Evolutionary conservation across 352 stramenopile species (phyloP).

Genomic region (Phytophthora meadii): DNA sequence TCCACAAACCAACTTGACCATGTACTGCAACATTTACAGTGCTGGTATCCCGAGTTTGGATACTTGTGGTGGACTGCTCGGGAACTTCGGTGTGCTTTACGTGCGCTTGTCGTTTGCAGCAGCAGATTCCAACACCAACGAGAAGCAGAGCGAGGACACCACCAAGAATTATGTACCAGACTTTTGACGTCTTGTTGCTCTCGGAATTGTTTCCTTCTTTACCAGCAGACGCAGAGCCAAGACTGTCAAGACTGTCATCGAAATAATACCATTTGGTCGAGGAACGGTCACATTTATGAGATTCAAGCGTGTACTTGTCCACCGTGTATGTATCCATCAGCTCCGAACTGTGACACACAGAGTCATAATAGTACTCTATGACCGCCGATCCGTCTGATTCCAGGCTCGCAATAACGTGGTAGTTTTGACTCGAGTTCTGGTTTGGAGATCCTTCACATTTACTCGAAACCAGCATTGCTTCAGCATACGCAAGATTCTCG

Average conservation of each 20-base stretch:
- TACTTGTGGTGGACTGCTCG: conserved; percentile 23
- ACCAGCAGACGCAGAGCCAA: neutral
- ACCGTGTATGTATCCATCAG: conserved; percentile 13
- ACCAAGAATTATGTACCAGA: too few species aligned
- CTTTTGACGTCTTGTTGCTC: conserved; percentile 4
- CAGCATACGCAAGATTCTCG: conserved; percentile 17
- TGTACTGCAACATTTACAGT: conserved; percentile 19
- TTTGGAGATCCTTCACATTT: conserved; percentile 37
- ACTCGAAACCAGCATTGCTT: conserved; percentile 21
- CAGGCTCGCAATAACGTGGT: conserved; percentile 24
- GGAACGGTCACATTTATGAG: conserved; percentile 14
- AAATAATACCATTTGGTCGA: conserved; percentile 37
- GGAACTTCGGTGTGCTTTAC: conserved; percentile 20
- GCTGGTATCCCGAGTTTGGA: conserved; percentile 25
- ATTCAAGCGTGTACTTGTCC: conserved; percentile 15
- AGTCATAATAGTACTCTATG: conserved; percentile 30
- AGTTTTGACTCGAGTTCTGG: conserved; percentile 14
- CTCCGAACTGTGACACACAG: conserved; percentile 7
- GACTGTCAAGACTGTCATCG: conserved; percentile 11
- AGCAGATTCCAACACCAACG: conserved; percentile 15
- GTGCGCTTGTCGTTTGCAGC: conserved; percentile 13
- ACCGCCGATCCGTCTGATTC: conserved; percentile 26
- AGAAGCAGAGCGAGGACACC: neutral
- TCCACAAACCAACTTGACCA: conserved; percentile 34
- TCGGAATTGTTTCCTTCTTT: neutral